phyloP scores from a whole-genome alignment of 1,284 basidiomycete species.

The Pseudozyma sp. region DNA sequence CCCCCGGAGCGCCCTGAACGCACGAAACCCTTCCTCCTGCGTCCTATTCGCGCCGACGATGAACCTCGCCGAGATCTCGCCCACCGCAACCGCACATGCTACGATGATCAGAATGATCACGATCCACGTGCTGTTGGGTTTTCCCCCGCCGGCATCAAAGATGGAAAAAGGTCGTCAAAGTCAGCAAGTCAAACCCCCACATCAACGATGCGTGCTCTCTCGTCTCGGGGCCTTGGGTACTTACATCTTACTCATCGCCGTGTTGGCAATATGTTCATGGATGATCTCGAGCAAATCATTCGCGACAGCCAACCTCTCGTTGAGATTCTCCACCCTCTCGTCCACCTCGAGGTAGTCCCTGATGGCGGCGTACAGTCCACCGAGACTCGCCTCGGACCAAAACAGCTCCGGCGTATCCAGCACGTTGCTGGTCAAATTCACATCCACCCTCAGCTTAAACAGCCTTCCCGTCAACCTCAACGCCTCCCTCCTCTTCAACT shows the following conservation, averaged over 20 bases:
- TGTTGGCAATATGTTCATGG: slow-evolving; percentile 90
- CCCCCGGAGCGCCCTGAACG: slow-evolving; percentile 4
- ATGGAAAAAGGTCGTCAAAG: no score
- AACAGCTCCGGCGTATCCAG: slow-evolving; percentile 91
- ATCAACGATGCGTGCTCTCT: background rate
- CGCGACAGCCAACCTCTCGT: slow-evolving; percentile 87
- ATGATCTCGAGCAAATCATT: slow-evolving; percentile 79
- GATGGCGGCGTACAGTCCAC: slow-evolving; percentile 90
- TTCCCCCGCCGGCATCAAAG: no score
- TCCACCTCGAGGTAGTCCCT: slow-evolving; percentile 94
- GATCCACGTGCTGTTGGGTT: slow-evolving; percentile 77
- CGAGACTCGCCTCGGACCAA: slow-evolving; percentile 91
- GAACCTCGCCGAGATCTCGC: slow-evolving; percentile 84
- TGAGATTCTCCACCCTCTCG: slow-evolving; percentile 83
- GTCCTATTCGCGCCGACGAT: slow-evolving; percentile 71
- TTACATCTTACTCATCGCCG: slow-evolving; percentile 76
- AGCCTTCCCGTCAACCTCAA: slow-evolving; percentile 86
- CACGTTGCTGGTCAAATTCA: slow-evolving; percentile 93
- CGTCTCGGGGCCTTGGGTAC: background rate
- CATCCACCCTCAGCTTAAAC: slow-evolving; percentile 88
- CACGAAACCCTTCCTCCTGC: slow-evolving; percentile 24
- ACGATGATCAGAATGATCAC: slow-evolving; percentile 93
- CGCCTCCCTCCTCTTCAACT: slow-evolving; percentile 82
- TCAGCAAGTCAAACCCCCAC: background rate
- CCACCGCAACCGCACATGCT: slow-evolving; percentile 85